phyloP scores from a whole-genome alignment of 2,329 filamentous ascomycete genomes.

The Sporothrix pseudoabietina region DNA sequence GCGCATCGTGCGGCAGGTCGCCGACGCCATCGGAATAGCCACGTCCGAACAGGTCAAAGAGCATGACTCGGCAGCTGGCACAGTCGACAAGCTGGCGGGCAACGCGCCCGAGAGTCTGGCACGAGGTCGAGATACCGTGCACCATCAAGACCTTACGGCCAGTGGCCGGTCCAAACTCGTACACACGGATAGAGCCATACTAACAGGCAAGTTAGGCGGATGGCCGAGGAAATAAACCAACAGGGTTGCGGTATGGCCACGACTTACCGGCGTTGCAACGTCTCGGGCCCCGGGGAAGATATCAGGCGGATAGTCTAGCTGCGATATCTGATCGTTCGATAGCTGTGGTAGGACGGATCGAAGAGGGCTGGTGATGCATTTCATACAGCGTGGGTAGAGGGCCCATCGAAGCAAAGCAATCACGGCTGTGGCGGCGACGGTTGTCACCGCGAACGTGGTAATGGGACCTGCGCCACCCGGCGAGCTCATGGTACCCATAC shows the following conservation, averaged over 20 bases:
- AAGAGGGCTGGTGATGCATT: constrained; percentile 37
- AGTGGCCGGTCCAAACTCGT: constrained; percentile 76
- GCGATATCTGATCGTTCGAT: constrained; percentile 35
- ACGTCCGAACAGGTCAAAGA: constrained; percentile 73
- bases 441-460: constrained; percentile 28
- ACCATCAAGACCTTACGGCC: constrained; percentile 76
- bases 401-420: constrained; percentile 35
- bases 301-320: constrained; percentile 62
- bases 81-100: constrained; percentile 64
- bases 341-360: constrained; percentile 37
- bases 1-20: constrained; percentile 70
- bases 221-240: neutral
- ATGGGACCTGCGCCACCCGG: constrained; percentile 21
- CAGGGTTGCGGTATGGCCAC: neutral
- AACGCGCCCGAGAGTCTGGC: constrained; percentile 68
- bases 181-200: constrained; percentile 75
- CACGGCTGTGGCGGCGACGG: constrained; percentile 34
- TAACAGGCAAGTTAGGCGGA: constrained; percentile 36
- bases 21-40: constrained; percentile 67
- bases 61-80: constrained; percentile 75
- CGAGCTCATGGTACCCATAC: constrained; percentile 6
- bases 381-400: constrained; percentile 36
- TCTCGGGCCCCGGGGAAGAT: constrained; percentile 72
- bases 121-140: constrained; percentile 83
- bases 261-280: constrained; percentile 64